phyloP scores from a whole-genome alignment of 257 asterid species.

The Capsicum pubescens region DNA sequence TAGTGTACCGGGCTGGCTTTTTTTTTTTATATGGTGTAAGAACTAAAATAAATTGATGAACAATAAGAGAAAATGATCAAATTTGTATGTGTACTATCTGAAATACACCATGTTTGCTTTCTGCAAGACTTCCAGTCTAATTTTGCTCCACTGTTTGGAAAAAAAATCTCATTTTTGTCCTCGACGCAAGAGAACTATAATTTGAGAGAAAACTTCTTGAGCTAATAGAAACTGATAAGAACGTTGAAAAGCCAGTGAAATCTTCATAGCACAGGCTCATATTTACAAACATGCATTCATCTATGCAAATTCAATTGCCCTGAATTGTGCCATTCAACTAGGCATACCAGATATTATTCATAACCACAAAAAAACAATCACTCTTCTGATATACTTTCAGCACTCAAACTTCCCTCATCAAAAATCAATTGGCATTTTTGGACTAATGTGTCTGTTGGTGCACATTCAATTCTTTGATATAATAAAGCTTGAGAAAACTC shows the following conservation, averaged over 20 bases:
- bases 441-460: slow-evolving; percentile 31
- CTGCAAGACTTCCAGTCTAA: background rate
- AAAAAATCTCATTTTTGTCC: too few species aligned
- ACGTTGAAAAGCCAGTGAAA: too few species aligned
- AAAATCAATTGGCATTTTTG: slow-evolving; percentile 26
- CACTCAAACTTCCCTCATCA: slow-evolving; percentile 28
- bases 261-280: too few species aligned
- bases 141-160: background rate
- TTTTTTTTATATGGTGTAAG: background rate
- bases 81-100: background rate
- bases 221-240: too few species aligned
- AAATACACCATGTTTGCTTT: background rate
- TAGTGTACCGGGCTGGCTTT: too few species aligned
- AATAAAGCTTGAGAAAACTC: background rate
- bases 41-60: background rate
- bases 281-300: background rate
- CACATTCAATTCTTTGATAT: slow-evolving; percentile 33
- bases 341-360: slow-evolving; percentile 33
- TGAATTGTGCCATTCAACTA: slow-evolving; percentile 35
- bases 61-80: background rate
- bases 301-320: slow-evolving; percentile 36
- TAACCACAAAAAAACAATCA: slow-evolving; percentile 36
- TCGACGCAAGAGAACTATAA: too few species aligned
- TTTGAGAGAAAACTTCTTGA: too few species aligned
- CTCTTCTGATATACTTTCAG: slow-evolving; percentile 27